Evolutionary conservation across 2,329 filamentous ascomycete species (phyloP), one percentile per base, ranked within the genome.

Genomic region (Calonectria henricotiae): DNA sequence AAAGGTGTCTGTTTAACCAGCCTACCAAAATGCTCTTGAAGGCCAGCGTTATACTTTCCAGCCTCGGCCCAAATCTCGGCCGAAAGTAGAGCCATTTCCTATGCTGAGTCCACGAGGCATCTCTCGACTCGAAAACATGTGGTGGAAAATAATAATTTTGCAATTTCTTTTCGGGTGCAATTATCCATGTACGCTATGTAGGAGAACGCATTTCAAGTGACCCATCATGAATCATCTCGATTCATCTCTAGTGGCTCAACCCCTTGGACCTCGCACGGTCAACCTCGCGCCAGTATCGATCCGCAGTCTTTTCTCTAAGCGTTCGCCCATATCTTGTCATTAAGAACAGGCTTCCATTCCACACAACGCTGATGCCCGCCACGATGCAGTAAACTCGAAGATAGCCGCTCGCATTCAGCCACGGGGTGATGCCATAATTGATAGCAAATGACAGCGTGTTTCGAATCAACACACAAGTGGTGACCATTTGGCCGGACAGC

Each of bases 361-460:
- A 69, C 35, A 71, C 25, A 4, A 71, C 43, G 3, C 69, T 67
- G 13, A 69, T 69, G 6, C 54, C 69, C 3, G 54, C 69, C 5
- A 69, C 67, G 25, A 67, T 69, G 44, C 67, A 69, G 44, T 69
- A 69, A 13, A 69, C 67, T 17, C 55, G 39, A 25, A 66, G 55
- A 41, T 69, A 69, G 2, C 67, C 67, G 27, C 67, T 69, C 5
- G 51, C 41, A 3, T 67, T 67, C n/a, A 66, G 37, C 79, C 79
- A 80, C 0, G 78, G 77, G 0, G 78, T 80, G 51, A 80, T 78
- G 41, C 75, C 82, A 63, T 83, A 84, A 30, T 81, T 79, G 62
- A 83, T 79, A 27, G 81, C 82, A 67, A 83, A 83, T 25, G 79
- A 79, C 76, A 84, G 77, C 1, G 81, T 83, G 66, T 84, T 84